These are phyloP conservation scores for Pelargonium australe DNA, from an alignment of 441 rosid genomes.

Conservation along the genomic window DNA sequence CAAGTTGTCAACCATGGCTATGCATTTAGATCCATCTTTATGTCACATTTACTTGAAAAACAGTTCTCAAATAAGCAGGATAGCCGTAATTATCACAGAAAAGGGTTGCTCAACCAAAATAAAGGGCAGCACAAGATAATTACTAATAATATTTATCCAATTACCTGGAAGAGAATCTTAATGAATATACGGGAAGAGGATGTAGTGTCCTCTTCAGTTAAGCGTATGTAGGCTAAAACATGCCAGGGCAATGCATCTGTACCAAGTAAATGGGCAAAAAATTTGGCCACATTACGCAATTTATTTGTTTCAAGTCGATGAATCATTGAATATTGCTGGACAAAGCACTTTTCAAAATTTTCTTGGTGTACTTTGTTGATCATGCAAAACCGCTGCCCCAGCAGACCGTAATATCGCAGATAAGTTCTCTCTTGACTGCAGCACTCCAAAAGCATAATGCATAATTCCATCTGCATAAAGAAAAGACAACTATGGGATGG, in stretches of 20 bases:
- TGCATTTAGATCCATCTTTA: no score
- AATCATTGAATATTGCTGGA: conserved; percentile 85
- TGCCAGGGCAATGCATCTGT: conserved; percentile 91
- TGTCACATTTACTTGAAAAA: no score
- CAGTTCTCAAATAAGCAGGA: no score
- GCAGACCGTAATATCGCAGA: conserved; percentile 74
- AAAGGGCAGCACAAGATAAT: no score
- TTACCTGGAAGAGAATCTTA: conserved; percentile 90
- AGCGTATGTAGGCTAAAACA: conserved; percentile 62
- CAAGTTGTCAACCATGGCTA: no score
- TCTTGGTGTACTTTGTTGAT: conserved; percentile 80
- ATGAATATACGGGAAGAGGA: conserved; percentile 86
- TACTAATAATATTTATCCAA: conserved; percentile 1
- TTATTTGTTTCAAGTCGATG: conserved; percentile 84
- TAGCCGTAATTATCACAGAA: no score
- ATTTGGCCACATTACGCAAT: conserved; percentile 77
- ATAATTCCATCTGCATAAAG: conserved; percentile 70
- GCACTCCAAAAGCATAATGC: conserved; percentile 88
- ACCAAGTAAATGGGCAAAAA: conserved; percentile 87
- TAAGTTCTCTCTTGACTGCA: conserved; percentile 93
- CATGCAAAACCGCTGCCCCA: conserved; percentile 91
- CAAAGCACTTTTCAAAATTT: conserved; percentile 80
- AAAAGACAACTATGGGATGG: conserved; percentile 2
- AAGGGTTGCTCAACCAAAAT: no score
- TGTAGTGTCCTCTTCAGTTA: conserved; percentile 89